Base-by-base conservation (phyloP, 345 rosid species). In the Carallia brachiata region DNA sequence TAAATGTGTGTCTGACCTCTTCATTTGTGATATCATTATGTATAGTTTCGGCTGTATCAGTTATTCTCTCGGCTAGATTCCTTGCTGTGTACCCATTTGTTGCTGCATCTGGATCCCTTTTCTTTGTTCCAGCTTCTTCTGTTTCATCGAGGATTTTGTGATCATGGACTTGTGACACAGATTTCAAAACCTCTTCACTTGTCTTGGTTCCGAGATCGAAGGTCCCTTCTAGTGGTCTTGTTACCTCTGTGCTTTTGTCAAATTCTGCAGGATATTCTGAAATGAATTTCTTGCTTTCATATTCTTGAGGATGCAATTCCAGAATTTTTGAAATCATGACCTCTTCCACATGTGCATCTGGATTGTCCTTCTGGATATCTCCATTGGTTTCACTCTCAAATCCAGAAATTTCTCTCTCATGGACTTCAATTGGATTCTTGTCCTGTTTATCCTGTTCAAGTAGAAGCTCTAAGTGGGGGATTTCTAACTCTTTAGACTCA, bases 21-120 rank as follows among this genome's bases (percentile, higher is more conserved):
- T 72, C 77, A 28, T 47, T 68, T 68, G 74, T 78, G 82, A 73
- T 74, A 74, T 83, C 82, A 67, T 58, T 47, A 55, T 67, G 60
- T 32, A 32, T 40, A 36, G 40, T 66, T 52, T 75, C 73, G 52
- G 76, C 67, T 63, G 63, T 73, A 67, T 71, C 78, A 56, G 30
- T 44, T 55, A 70, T 40, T 71, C 65, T 56, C 48, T 61, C 60
- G 7, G n/a, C 44, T 50, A 60, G 71, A 67, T 65, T 17, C 66
- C 55, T 77, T 59, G 71, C 65, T 40, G 36, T 44, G 68, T 62
- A 13, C 53, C 73, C 73, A 48, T 34, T 61, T 23, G 44, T 48
- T 56, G 3, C 65, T 19, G 52, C 70, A 40, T 63, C 76, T 75
- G 10, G 63, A 67, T 70, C 23, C 56, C 62, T 70, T 67, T 39